Conservation (phyloP, 371 early-diverging fungal species). For the Circinella umbellata region DNA sequence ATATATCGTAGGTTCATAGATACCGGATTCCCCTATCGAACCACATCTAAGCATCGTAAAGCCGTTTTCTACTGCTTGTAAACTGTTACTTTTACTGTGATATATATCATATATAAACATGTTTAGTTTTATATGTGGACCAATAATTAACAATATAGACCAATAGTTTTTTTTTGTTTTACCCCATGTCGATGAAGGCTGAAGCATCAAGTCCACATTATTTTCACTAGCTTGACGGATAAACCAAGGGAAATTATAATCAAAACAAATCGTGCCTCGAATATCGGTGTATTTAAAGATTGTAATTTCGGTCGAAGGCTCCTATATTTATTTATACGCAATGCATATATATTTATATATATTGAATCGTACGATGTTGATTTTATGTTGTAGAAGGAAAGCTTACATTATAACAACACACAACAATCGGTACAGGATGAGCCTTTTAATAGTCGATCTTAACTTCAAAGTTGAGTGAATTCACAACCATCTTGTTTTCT, state of each 20-base stretch:
- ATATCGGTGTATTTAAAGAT: slow-evolving; percentile 48
- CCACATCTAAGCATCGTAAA: slow-evolving; percentile 58
- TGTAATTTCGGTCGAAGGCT: slow-evolving; percentile 43
- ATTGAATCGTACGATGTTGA: too few species aligned
- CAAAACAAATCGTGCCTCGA: slow-evolving; percentile 62
- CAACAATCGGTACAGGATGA: slow-evolving; percentile 56
- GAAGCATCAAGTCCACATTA: slow-evolving; percentile 55
- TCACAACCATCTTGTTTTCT: slow-evolving; percentile 51
- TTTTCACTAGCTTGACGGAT: slow-evolving; percentile 56
- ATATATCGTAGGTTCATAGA: slow-evolving; percentile 48
- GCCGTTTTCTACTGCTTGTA: slow-evolving; percentile 61
- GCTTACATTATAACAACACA: background rate
- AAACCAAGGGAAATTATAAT: slow-evolving; percentile 54
- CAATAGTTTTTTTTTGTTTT: slow-evolving; percentile 4
- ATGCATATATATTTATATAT: background rate
- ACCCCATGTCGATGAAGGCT: slow-evolving; percentile 65
- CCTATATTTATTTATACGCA: slow-evolving; percentile 19
- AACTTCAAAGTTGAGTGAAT: slow-evolving; percentile 48
- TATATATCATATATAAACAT: slow-evolving; percentile 17
- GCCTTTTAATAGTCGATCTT: slow-evolving; percentile 58
- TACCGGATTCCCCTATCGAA: slow-evolving; percentile 55
- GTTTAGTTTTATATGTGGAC: background rate
- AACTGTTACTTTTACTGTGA: slow-evolving; percentile 47
- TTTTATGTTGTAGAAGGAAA: too few species aligned
- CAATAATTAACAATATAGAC: background rate